These are phyloP conservation scores for Aspergillus amoenus DNA, from an alignment of 2,329 filamentous ascomycete genomes.

Conservation along the genomic window DNA sequence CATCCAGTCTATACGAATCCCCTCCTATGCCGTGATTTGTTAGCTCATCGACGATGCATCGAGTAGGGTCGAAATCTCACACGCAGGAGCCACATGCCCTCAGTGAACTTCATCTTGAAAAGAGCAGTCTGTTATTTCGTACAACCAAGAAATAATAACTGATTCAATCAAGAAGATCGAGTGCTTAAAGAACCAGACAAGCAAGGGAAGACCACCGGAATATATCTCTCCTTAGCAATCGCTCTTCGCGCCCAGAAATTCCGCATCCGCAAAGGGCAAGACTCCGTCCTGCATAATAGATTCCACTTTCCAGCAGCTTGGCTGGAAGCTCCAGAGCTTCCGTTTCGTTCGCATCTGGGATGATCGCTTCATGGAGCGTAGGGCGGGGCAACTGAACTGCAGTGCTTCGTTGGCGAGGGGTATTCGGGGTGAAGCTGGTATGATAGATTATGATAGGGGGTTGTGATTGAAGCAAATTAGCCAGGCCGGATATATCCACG, in stretches of 20 bases:
- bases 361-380: neutral
- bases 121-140: too few species aligned
- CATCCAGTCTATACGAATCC: constrained; percentile 43
- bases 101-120: constrained; percentile 42
- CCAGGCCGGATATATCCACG: constrained; percentile 1
- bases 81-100: constrained; percentile 41
- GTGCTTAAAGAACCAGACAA: neutral
- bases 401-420: neutral
- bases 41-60: neutral
- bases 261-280: constrained; percentile 9
- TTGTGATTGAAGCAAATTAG: constrained; percentile 12
- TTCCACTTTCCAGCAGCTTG: neutral
- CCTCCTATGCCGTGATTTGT: constrained; percentile 26
- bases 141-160: neutral
- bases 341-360: neutral
- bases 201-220: neutral
- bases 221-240: neutral
- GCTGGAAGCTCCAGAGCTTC: neutral
- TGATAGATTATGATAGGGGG: neutral
- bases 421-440: neutral
- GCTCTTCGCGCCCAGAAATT: neutral
- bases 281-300: constrained; percentile 8
- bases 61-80: constrained; percentile 16
- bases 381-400: neutral
- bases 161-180: neutral